Conservation (phyloP, 208 protist species). For the Angomonas ambiguus region DNA sequence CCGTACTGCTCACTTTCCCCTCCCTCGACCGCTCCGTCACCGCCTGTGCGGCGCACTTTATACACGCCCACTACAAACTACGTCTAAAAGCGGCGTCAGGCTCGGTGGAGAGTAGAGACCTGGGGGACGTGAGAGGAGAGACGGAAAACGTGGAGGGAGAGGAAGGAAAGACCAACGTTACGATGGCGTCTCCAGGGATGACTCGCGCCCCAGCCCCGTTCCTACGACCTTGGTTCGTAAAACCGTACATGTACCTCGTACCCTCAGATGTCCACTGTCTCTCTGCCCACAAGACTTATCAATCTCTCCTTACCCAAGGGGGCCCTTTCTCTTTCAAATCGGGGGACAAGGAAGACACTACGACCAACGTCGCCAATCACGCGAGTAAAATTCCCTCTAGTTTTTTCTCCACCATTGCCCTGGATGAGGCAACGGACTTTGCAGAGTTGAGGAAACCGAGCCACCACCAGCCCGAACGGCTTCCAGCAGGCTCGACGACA, state of each 20-base stretch:
- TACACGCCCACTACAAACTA: slow-evolving; percentile 3
- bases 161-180: slow-evolving; percentile 4
- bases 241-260: slow-evolving; percentile 51
- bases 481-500: too few species aligned
- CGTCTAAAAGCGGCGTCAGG: too few species aligned
- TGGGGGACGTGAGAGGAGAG: slow-evolving; percentile 16
- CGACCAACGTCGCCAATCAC: too few species aligned
- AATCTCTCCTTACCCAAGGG: slow-evolving; percentile 3
- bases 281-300: slow-evolving; percentile 44
- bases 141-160: slow-evolving; percentile 17
- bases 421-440: neutral
- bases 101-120: too few species aligned
- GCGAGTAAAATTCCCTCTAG: neutral
- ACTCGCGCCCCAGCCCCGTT: slow-evolving; percentile 14
- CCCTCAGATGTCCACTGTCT: slow-evolving; percentile 23
- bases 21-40: slow-evolving; percentile 44
- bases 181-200: neutral
- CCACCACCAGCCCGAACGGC: too few species aligned
- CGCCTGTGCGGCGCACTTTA: slow-evolving; percentile 14
- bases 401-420: neutral
- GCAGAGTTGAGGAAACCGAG: too few species aligned
- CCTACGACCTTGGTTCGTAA: slow-evolving; percentile 66
- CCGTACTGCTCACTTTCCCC: slow-evolving; percentile 43
- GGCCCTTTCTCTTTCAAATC: too few species aligned
- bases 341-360: neutral